Base-by-base conservation (phyloP, 2,329 filamentous ascomycete genomes). In the Helminthosporium solani region DNA sequence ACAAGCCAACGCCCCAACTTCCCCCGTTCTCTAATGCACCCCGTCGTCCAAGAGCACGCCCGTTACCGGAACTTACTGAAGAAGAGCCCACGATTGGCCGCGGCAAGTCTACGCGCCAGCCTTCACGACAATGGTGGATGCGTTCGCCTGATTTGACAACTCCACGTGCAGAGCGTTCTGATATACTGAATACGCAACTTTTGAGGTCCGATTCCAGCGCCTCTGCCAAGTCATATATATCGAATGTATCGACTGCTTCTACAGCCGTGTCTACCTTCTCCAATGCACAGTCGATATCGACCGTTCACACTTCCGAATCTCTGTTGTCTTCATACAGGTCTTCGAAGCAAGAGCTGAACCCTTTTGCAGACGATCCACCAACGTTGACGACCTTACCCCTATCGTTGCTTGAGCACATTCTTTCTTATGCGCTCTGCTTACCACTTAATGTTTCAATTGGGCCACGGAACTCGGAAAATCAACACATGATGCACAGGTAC, bases 351-450 rank as follows among this genome's bases (percentile, higher is more conserved):
- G 23, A 34, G 28, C 30, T 31, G n/a, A 34, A 23, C 7, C 18
- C 35, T 25, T 16, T 21, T 20, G 7, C 33, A 4, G 27, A 43
- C 14, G 40, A 46, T 20, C 15, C n/a, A 20, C 11, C 40, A 7
- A 31, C 14, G 7, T 19, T 56, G 19, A 50, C 41, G 15, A 41
- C 20, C 21, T 42, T 63, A 8, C 60, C 60, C 3, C 33, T 48
- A 9, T 52, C 53, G 3, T 37, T 60, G 18, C 38, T 63, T 16
- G 52, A 57, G 23, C 45, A 60, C 7, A 54, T 63, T 23, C 20
- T 61, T 16, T 46, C 47, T 2, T 61, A 61, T 28, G 49, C 53
- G 4, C 42, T 61, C 8, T 46, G 46, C 19, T 41, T 58, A 33
- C 53, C 57, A 30, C 33, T 52, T 8, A 50, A 50, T 11, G 50